Evolutionary conservation across 768 basidiomycete species (phyloP).

Genomic region (Mycena filopes): DNA sequence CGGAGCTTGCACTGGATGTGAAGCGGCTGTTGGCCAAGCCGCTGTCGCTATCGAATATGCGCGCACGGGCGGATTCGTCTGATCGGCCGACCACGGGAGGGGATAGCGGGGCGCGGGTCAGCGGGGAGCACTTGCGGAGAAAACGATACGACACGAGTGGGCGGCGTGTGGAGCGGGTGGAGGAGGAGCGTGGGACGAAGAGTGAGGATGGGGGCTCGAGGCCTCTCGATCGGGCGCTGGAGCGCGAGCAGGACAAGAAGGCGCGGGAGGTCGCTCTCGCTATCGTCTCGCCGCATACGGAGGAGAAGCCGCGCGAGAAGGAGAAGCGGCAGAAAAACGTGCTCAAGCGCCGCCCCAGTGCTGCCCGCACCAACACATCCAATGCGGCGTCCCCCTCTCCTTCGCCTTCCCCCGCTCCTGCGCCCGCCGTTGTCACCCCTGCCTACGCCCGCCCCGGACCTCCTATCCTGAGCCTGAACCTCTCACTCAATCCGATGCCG

Average conservation of each 20-base stretch:
- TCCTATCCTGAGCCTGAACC: conserved; percentile 27
- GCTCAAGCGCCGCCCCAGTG: conserved; percentile 32
- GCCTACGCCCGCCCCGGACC: conserved; percentile 10
- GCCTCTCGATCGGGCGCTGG: conserved; percentile 9
- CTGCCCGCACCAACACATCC: conserved; percentile 6
- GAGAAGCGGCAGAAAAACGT: conserved; percentile 42
- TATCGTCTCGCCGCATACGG: conserved; percentile 14
- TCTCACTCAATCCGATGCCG: conserved; percentile 28
- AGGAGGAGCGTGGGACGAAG: conserved; percentile 9
- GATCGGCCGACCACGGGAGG: conserved; percentile 8
- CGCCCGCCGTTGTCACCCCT: conserved; percentile 10
- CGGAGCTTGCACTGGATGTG: conserved; percentile 31
- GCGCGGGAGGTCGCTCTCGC: conserved; percentile 34
- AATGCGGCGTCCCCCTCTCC: not conserved
- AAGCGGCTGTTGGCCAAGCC: conserved; percentile 32
- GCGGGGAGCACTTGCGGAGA: not conserved
- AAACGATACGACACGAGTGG: conserved; percentile 22
- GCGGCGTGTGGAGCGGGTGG: conserved; percentile 19
- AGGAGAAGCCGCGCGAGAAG: conserved; percentile 39
- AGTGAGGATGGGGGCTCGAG: conserved; percentile 11
- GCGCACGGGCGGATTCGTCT: conserved; percentile 16
- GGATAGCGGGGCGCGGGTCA: not conserved
- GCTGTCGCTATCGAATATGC: conserved; percentile 5
- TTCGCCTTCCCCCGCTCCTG: not conserved
- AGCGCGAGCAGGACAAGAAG: conserved; percentile 39